phyloP scores from a whole-genome alignment of 768 basidiomycete species.

The Phallus indusiatus region DNA sequence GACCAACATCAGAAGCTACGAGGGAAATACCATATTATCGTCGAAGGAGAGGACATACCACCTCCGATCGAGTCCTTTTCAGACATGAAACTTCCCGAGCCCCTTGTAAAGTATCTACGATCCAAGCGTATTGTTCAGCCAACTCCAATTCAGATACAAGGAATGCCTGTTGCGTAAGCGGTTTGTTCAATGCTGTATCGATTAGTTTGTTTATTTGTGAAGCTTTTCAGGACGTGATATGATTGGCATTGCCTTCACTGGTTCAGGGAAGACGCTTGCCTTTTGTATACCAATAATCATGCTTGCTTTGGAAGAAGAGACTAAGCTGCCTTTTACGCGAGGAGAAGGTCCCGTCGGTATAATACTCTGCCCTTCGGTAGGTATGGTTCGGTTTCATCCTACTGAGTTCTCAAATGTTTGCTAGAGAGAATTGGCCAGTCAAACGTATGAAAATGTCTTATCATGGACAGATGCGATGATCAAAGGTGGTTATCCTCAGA shows the following conservation, averaged over 20 bases:
- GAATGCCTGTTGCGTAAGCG: conserved; percentile 86
- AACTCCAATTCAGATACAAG: conserved; percentile 96
- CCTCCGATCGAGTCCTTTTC: conserved; percentile 87
- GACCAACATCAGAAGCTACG: conserved; percentile 68
- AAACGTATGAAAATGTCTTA: conserved; percentile 92
- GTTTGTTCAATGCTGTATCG: neutral
- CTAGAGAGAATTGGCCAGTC: conserved; percentile 82
- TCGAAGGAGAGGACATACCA: conserved; percentile 90
- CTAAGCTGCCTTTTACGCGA: conserved; percentile 76
- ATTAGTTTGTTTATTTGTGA: conserved; percentile 8
- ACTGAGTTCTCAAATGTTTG: neutral
- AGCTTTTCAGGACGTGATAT: conserved; percentile 95
- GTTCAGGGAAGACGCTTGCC: conserved; percentile 97
- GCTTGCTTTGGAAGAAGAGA: conserved; percentile 91
- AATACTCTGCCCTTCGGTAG: conserved; percentile 80
- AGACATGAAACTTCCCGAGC: conserved; percentile 98
- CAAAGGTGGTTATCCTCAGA: conserved; percentile 75
- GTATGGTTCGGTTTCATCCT: conserved; percentile 1
- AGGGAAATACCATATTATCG: conserved; percentile 88
- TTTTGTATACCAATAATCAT: conserved; percentile 98
- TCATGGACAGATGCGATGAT: conserved; percentile 77
- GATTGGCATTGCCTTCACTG: conserved; percentile 98
- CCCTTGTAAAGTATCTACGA: conserved; percentile 74
- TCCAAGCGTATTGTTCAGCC: conserved; percentile 78
- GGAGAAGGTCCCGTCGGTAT: conserved; percentile 98